These are phyloP conservation scores for Escovopsis sp. DNA, from an alignment of 2,329 filamentous ascomycete species.

Conservation along the genomic window DNA sequence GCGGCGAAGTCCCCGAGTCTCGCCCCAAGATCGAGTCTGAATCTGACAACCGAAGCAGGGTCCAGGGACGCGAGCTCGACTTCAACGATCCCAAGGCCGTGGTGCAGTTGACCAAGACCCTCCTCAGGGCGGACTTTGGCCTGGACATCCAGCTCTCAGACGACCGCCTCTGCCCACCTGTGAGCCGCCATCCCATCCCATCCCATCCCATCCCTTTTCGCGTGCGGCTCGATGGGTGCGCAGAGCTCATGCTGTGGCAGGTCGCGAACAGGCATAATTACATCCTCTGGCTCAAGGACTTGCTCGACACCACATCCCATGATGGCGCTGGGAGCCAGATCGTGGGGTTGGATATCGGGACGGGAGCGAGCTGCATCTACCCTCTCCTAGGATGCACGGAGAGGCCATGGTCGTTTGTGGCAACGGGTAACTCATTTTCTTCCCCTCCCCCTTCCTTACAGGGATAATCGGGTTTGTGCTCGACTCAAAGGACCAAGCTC, in stretches of 20 bases:
- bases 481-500: neutral
- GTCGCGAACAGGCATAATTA: constrained; percentile 68
- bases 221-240: neutral
- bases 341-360: constrained; percentile 71
- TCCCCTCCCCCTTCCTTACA: neutral
- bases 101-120: constrained; percentile 65
- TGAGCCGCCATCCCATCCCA: constrained; percentile 25
- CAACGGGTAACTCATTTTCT: constrained; percentile 34
- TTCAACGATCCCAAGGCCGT: constrained; percentile 68
- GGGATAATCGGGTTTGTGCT: too few species aligned
- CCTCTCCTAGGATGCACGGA: constrained; percentile 63
- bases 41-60: constrained; percentile 3
- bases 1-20: too few species aligned
- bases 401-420: constrained; percentile 60
- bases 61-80: constrained; percentile 44
- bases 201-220: neutral
- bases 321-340: constrained; percentile 33
- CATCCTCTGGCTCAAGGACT: constrained; percentile 70
- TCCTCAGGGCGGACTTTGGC: constrained; percentile 63
- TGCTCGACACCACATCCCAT: constrained; percentile 59
- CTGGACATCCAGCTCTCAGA: constrained; percentile 56
- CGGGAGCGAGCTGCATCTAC: constrained; percentile 85
- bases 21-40: too few species aligned
- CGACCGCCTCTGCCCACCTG: constrained; percentile 75
- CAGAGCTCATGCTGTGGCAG: constrained; percentile 15